Evolutionary conservation across 2,329 filamentous ascomycete genomes (phyloP).

Genomic region (Aspergillus thermomutatus): DNA sequence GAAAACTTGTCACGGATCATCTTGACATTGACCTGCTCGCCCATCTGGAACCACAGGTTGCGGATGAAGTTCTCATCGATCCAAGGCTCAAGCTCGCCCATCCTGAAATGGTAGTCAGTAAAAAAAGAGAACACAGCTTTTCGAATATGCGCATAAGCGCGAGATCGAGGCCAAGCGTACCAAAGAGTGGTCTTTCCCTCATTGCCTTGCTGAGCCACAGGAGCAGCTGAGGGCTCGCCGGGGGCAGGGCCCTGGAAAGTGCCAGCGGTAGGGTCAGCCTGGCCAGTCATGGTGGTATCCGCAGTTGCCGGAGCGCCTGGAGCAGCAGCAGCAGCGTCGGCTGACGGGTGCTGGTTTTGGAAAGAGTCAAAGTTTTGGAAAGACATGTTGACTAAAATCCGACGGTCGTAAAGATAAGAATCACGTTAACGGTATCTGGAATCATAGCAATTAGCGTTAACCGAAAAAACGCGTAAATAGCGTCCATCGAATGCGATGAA

Average conservation of each 20-base stretch:
- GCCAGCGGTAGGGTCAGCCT: slow-evolving; percentile 55
- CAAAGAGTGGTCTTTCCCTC: slow-evolving; percentile 58
- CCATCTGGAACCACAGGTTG: slow-evolving; percentile 89
- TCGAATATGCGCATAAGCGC: not conserved
- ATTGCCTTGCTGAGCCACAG: slow-evolving; percentile 49
- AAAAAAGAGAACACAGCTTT: slow-evolving; percentile 6
- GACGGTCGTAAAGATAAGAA: slow-evolving; percentile 17
- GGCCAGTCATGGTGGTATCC: slow-evolving; percentile 53
- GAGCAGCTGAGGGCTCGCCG: slow-evolving; percentile 39
- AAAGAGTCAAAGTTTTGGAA: slow-evolving; percentile 65
- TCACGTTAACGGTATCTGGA: slow-evolving; percentile 14
- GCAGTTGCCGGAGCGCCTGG: slow-evolving; percentile 47
- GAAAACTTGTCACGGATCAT: slow-evolving; percentile 99
- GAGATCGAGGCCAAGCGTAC: slow-evolving; percentile 32
- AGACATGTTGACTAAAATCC: slow-evolving; percentile 52
- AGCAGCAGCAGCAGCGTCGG: slow-evolving; percentile 50
- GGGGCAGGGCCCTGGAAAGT: slow-evolving; percentile 48
- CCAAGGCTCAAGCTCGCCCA: slow-evolving; percentile 98
- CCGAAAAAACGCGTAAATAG: not conserved
- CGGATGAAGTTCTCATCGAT: slow-evolving; percentile 99
- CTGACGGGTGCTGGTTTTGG: slow-evolving; percentile 57
- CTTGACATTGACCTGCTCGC: slow-evolving; percentile 95
- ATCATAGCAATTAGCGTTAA: not conserved
- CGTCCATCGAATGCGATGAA: not conserved
- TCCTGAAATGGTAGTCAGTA: slow-evolving; percentile 57